Evolutionary conservation across 768 basidiomycete genomes (phyloP).

Genomic region (Scleroderma citrinum): DNA sequence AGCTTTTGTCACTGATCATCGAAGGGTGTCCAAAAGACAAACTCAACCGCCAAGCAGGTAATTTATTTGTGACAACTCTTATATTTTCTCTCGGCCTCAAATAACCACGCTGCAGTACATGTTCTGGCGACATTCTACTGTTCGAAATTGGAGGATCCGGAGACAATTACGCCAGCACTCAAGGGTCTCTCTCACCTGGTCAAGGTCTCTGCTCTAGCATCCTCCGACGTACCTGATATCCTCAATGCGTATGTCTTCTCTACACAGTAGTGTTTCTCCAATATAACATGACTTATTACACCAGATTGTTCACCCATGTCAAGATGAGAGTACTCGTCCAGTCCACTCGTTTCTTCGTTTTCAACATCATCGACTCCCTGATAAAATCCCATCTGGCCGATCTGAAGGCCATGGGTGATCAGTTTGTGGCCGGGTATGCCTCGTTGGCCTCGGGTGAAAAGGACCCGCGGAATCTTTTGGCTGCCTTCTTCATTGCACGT

Average conservation of each 20-base stretch:
- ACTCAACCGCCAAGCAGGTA: slow-evolving; percentile 81
- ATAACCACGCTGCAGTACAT: slow-evolving; percentile 48
- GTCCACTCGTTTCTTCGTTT: slow-evolving; percentile 75
- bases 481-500: slow-evolving; percentile 85
- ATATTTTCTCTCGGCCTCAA: neutral
- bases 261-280: neutral
- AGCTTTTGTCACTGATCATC: slow-evolving; percentile 72
- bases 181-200: slow-evolving; percentile 68
- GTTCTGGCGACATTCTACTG: slow-evolving; percentile 81
- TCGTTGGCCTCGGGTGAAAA: slow-evolving; percentile 91
- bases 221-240: slow-evolving; percentile 58
- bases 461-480: slow-evolving; percentile 88
- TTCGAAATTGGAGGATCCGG: slow-evolving; percentile 80
- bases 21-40: slow-evolving; percentile 50
- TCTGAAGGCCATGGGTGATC: slow-evolving; percentile 63
- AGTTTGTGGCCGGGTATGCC: slow-evolving; percentile 73
- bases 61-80: slow-evolving; percentile 13
- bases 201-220: slow-evolving; percentile 53
- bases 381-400: slow-evolving; percentile 34
- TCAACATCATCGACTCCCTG: slow-evolving; percentile 72
- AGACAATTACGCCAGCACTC: slow-evolving; percentile 78
- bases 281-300: neutral
- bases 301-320: slow-evolving; percentile 70
- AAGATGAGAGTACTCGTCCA: slow-evolving; percentile 81
- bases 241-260: slow-evolving; percentile 48